A percentile compares a stretch with the other conserved stretches of the same genome.
phyloP scores from a whole-genome alignment of 495 filamentous ascomycete species.

The Aspergillus steynii region DNA sequence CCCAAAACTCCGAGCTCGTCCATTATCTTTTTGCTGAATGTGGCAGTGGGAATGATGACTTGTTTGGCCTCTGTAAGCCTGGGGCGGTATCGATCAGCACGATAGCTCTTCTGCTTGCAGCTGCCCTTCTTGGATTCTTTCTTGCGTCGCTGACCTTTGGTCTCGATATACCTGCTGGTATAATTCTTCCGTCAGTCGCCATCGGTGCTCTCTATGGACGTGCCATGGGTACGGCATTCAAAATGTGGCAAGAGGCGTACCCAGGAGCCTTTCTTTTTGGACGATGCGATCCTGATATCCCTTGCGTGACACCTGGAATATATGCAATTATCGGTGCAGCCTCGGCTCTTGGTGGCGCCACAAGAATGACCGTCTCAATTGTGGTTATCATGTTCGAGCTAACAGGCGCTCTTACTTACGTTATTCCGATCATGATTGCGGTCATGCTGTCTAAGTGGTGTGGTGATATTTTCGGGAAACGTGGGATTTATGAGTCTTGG shows the following conservation, averaged over 20 bases:
- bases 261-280: constrained; percentile 75
- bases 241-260: constrained; percentile 81
- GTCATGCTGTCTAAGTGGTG: constrained; percentile 99
- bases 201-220: constrained; percentile 93
- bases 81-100: constrained; percentile 70
- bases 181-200: constrained; percentile 96
- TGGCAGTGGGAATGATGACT: constrained; percentile 71
- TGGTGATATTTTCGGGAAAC: constrained; percentile 90
- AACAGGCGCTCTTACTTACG: constrained; percentile 92
- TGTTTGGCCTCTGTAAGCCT: constrained; percentile 82
- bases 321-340: constrained; percentile 97
- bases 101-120: constrained; percentile 76
- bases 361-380: constrained; percentile 93
- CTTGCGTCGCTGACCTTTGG: constrained; percentile 90
- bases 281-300: constrained; percentile 81
- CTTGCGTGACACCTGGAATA: constrained; percentile 90
- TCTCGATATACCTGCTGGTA: constrained; percentile 93
- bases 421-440: constrained; percentile 98
- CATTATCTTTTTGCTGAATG: constrained; percentile 93
- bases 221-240: constrained; percentile 82
- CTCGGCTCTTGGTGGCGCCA: constrained; percentile 94
- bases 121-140: constrained; percentile 78
- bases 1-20: constrained; percentile 88
- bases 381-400: constrained; percentile 99
- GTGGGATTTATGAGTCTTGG: constrained; percentile 97